Conservation (phyloP, 768 basidiomycete genomes). For the Astraeus odoratus region DNA sequence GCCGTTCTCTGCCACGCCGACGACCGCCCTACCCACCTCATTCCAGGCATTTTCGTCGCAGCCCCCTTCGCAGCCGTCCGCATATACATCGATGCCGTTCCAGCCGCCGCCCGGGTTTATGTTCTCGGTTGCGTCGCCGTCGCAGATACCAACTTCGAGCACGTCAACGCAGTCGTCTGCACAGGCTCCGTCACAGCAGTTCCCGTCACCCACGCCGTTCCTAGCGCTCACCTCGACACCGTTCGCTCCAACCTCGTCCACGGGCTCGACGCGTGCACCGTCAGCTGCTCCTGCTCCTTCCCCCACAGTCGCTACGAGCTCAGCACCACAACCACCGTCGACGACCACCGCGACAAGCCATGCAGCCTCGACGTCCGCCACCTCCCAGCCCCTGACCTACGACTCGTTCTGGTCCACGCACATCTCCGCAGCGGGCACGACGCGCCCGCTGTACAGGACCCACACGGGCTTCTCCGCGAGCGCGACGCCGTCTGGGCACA, state of each 20-base stretch:
- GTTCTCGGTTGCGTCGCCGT: background rate
- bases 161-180: background rate
- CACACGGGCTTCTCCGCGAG: slow-evolving; percentile 23
- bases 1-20: slow-evolving; percentile 2
- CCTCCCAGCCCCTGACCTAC: slow-evolving; percentile 40
- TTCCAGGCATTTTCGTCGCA: background rate
- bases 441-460: slow-evolving; percentile 25
- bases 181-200: slow-evolving; percentile 2
- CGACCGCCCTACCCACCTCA: background rate
- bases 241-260: background rate
- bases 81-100: slow-evolving; percentile 3
- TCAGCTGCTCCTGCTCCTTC: background rate
- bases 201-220: slow-evolving; percentile 1
- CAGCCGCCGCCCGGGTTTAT: background rate
- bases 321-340: background rate
- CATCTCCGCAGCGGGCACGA: slow-evolving; percentile 23
- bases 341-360: background rate
- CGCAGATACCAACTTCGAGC: background rate
- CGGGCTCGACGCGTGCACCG: background rate
- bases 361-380: slow-evolving; percentile 1
- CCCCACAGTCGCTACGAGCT: background rate
- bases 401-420: slow-evolving; percentile 62
- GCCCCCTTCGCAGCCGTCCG: slow-evolving; percentile 3
- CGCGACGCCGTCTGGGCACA: slow-evolving; percentile 18
- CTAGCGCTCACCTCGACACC: background rate